A percentile compares a stretch with the other conserved stretches of the same genome.
Evolutionary conservation across 1,139 yeast species (phyloP).

Genomic region (Hanseniaspora uvarum): DNA sequence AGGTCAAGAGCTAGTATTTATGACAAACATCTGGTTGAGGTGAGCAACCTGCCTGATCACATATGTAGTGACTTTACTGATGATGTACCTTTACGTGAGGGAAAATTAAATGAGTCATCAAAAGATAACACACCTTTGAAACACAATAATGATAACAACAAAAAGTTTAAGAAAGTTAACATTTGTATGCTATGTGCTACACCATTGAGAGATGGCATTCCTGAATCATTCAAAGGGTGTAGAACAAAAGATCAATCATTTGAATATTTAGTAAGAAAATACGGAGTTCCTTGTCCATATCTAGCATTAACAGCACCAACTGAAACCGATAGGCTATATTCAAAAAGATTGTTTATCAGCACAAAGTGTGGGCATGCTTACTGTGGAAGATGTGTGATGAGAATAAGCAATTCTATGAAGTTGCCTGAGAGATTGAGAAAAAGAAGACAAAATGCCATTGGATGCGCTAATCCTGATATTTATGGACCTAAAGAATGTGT

Average conservation of each 20-base stretch:
- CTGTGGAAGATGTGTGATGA: slow-evolving; percentile 68
- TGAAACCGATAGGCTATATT: slow-evolving; percentile 48
- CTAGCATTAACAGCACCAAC: slow-evolving; percentile 44
- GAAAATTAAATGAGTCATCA: no score
- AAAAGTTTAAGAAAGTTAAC: slow-evolving; percentile 22
- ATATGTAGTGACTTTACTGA: neutral
- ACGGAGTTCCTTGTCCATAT: slow-evolving; percentile 51
- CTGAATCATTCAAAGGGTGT: slow-evolving; percentile 38
- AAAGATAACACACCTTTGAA: no score
- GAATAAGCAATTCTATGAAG: slow-evolving; percentile 28
- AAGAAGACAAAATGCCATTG: slow-evolving; percentile 23
- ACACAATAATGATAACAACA: no score
- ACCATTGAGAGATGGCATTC: slow-evolving; percentile 60
- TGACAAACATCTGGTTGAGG: neutral
- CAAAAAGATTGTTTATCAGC: slow-evolving; percentile 52
- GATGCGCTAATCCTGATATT: slow-evolving; percentile 31
- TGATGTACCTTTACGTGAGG: no score
- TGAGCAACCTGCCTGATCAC: neutral
- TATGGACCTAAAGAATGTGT: slow-evolving; percentile 31
- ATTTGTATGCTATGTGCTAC: slow-evolving; percentile 66
- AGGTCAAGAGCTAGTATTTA: neutral
- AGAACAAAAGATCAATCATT: slow-evolving; percentile 25
- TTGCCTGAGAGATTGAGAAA: slow-evolving; percentile 24
- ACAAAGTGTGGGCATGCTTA: slow-evolving; percentile 74
- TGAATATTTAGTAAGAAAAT: slow-evolving; percentile 28